Percentiles rank a stretch among this genome's conserved stretches.
phyloP scores from a whole-genome alignment of 129 eudicot species.

The Helianthus tuberosus region DNA sequence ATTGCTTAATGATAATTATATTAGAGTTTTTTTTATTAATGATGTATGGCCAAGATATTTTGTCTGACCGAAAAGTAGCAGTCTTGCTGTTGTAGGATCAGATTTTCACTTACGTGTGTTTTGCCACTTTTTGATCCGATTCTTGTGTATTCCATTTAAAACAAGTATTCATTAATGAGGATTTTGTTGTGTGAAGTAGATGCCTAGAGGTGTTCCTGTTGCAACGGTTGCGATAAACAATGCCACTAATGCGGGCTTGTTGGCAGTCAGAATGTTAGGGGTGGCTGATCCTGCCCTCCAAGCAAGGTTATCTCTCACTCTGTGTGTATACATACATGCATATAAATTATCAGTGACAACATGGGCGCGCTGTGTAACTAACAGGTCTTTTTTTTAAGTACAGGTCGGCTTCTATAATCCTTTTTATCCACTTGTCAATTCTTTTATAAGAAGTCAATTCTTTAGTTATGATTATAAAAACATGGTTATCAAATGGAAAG shows the following conservation, averaged over 20 bases:
- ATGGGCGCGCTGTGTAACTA: too few species aligned
- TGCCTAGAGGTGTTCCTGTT: conserved; percentile 99
- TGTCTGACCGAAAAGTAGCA: not conserved
- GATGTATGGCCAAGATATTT: too few species aligned
- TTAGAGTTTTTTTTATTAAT: too few species aligned
- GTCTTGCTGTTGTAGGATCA: conserved; percentile 14
- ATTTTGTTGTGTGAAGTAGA: conserved; percentile 44
- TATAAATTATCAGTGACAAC: not conserved
- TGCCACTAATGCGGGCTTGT: conserved; percentile 90
- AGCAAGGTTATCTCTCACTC: conserved; percentile 55
- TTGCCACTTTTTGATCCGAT: not conserved
- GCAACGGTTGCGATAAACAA: conserved; percentile 97
- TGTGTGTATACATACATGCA: not conserved
- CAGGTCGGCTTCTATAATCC: too few species aligned
- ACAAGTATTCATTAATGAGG: not conserved
- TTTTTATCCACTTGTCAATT: not conserved
- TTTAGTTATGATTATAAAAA: not conserved
- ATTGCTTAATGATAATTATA: too few species aligned
- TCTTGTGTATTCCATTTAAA: not conserved
- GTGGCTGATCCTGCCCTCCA: conserved; percentile 59
- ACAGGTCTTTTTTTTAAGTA: too few species aligned
- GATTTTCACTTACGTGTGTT: not conserved
- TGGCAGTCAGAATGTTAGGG: conserved; percentile 88
- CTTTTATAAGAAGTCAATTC: not conserved
- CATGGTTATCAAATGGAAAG: not conserved